Evolutionary conservation across 75 land plant genomes (phyloP).

Genomic region (Cunninghamia lanceolata): DNA sequence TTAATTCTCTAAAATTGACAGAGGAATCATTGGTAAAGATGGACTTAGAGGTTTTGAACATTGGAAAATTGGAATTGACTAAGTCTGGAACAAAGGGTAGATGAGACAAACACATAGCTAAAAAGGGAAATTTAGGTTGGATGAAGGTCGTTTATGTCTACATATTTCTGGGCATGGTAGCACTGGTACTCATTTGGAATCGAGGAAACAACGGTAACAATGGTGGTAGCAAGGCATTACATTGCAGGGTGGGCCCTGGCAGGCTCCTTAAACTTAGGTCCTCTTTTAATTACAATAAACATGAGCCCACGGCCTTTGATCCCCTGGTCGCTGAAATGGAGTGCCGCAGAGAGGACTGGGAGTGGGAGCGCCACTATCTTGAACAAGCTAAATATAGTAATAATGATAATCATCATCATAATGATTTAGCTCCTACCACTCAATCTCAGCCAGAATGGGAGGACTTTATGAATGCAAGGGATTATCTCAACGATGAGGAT

Average conservation of each 20-base stretch:
- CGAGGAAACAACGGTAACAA: background rate
- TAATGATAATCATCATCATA: slow-evolving; percentile 14
- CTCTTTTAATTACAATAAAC: background rate
- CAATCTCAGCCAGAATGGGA: too few relatives aligned
- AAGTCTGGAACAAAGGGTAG: too few relatives aligned
- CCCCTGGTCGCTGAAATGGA: slow-evolving; percentile 79
- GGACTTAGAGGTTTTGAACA: too few relatives aligned
- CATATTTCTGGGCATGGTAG: background rate
- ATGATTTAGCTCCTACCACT: slow-evolving; percentile 22
- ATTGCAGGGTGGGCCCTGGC: background rate
- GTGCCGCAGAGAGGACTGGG: slow-evolving; percentile 65
- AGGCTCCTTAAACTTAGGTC: background rate
- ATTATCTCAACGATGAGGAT: slow-evolving; percentile 80
- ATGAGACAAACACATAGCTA: too few relatives aligned
- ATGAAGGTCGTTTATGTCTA: background rate
- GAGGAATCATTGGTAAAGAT: too few relatives aligned
- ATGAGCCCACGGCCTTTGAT: slow-evolving; percentile 60
- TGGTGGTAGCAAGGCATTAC: background rate
- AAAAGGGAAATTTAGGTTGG: background rate
- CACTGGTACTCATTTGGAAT: background rate
- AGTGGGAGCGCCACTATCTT: slow-evolving; percentile 72
- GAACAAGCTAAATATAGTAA: slow-evolving; percentile 28
- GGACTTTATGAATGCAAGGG: slow-evolving; percentile 72
- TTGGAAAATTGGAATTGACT: too few relatives aligned
- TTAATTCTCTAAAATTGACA: too few relatives aligned